These are phyloP conservation scores for Diaporthe sp. DNA, from an alignment of 2,329 filamentous ascomycete genomes.

Conservation along the genomic window DNA sequence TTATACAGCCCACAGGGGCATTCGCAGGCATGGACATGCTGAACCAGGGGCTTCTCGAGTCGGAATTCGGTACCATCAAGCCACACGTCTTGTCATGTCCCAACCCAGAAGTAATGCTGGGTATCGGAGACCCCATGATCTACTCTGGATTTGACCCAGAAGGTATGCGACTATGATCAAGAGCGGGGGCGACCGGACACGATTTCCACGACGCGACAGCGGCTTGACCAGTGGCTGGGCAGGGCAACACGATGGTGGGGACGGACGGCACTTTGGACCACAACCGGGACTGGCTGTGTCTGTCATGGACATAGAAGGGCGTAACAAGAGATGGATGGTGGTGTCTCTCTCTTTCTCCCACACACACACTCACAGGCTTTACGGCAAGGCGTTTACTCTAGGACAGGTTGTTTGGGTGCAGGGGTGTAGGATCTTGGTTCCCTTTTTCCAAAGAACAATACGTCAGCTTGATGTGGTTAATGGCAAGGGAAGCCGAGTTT, in stretches of 20 bases:
- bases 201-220: background rate
- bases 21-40: slow-evolving; percentile 58
- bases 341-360: slow-evolving; percentile 1
- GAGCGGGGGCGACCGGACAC: background rate
- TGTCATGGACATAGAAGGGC: slow-evolving; percentile 22
- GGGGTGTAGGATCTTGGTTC: background rate
- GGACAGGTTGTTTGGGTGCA: background rate
- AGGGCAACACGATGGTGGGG: background rate
- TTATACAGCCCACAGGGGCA: slow-evolving; percentile 52
- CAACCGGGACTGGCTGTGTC: background rate
- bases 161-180: slow-evolving; percentile 49
- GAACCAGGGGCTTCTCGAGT: slow-evolving; percentile 61
- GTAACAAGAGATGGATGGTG: background rate
- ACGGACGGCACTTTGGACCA: background rate
- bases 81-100: slow-evolving; percentile 63
- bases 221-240: background rate
- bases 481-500: background rate
- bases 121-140: slow-evolving; percentile 69
- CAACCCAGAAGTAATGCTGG: slow-evolving; percentile 66
- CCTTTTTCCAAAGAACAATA: background rate
- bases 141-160: slow-evolving; percentile 63
- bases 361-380: background rate
- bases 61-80: slow-evolving; percentile 65
- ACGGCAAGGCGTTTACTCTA: slow-evolving; percentile 21
- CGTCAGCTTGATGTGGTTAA: background rate